Base-by-base conservation (phyloP, 176 grass and related monocot genomes). In the Zea luxurians region DNA sequence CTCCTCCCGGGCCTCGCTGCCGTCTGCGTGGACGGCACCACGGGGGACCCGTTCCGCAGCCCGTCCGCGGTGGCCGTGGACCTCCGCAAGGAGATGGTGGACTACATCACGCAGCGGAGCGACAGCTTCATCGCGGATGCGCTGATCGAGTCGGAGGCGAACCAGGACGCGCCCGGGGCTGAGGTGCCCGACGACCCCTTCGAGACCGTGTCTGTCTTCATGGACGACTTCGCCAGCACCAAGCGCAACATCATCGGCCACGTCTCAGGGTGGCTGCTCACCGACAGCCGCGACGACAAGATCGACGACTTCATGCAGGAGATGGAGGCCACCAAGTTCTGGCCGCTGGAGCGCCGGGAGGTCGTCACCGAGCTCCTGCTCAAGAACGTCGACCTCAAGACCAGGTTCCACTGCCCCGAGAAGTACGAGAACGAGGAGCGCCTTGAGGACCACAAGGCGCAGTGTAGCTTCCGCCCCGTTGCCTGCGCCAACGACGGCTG, bases 291-390 rank as follows among this genome's bases (percentile, higher is more conserved):
- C 1, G 94, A 97, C 48, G 94, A 97, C 15, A 97, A 97, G 87
- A 93, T 97, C 48, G 94, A 97, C 4, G 91, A 97, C 46, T 97
- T 97, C 76, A 85, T 87, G 10, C 91, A 94, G 55, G 94, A 94
- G 49, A 94, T 94, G 89, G 94, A 94, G 70, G 90, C 78, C 50
- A 91, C 90, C 16, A 75, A 48, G 10, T 97, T 97, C 83, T 97
- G 94, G 94, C 75, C 89, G 0, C 52, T 94, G 4, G 91, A 94
- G 4, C 79, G 94, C 41, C 86, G 94, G 10, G 94, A 97, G 82
- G 76, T 36, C 0, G 79, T 97, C 12, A 78, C 91, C 0, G 91
- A 83, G 68, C 70, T 80, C 37, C 81, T 94, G 8, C 89, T 97
- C 36, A 91, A 85, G 77, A 93, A 97, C 66, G 87, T 97, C 2